These are phyloP conservation scores for Pichia sp. DNA, from an alignment of 1,139 yeast species.

Conservation along the genomic window DNA sequence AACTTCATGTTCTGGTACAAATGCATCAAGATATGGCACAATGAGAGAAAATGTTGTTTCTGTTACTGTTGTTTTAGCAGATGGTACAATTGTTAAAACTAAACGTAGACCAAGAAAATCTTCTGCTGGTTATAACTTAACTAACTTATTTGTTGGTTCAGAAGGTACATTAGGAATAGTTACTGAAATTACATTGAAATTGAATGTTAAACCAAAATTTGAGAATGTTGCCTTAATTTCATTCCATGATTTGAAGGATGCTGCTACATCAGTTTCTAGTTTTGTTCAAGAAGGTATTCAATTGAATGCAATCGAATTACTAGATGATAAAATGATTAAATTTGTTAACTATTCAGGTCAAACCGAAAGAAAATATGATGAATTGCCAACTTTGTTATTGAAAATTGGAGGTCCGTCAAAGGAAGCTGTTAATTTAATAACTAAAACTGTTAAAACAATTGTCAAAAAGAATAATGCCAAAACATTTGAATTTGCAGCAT, in stretches of 20 bases:
- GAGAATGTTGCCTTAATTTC: conserved; percentile 65
- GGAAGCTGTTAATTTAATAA: conserved; percentile 47
- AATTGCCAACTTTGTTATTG: conserved; percentile 69
- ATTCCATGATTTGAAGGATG: conserved; percentile 51
- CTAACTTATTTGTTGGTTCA: conserved; percentile 61
- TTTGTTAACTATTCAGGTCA: conserved; percentile 57
- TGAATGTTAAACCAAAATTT: conserved; percentile 56
- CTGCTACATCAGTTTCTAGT: conserved; percentile 58
- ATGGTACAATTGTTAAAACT: conserved; percentile 70
- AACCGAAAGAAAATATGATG: conserved; percentile 59
- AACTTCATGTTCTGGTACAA: conserved; percentile 77
- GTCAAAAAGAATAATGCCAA: conserved; percentile 40
- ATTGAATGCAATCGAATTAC: conserved; percentile 61
- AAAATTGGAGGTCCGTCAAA: conserved; percentile 65
- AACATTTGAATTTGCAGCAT: conserved; percentile 53
- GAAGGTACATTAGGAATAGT: conserved; percentile 76
- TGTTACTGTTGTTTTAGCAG: conserved; percentile 70
- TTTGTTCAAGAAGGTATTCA: conserved; percentile 56
- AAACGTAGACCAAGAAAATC: conserved; percentile 69
- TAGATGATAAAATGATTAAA: conserved; percentile 65
- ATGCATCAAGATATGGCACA: conserved; percentile 70
- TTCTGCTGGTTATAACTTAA: conserved; percentile 70
- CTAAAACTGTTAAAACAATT: conserved; percentile 46
- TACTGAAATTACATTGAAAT: conserved; percentile 65
- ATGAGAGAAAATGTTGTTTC: conserved; percentile 70